Percentiles rank a stretch among this genome's conserved stretches.
These are phyloP conservation scores for Aspergillus novofumigatus DNA, from an alignment of 2,329 filamentous ascomycete species.

Conservation along the genomic window DNA sequence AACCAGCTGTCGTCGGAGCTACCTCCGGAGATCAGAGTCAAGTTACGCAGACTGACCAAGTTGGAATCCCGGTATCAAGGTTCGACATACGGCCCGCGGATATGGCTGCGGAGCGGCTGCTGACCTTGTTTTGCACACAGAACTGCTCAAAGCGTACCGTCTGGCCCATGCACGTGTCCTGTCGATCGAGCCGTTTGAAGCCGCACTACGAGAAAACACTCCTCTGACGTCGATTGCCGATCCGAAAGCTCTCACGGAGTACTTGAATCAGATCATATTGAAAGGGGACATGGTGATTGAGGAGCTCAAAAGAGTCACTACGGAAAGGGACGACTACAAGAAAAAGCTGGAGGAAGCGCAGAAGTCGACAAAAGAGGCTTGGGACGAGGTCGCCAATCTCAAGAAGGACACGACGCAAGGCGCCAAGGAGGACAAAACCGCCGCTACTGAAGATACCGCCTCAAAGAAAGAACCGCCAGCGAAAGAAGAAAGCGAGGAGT, in stretches of 20 bases:
- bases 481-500: conserved; percentile 57
- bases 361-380: conserved; percentile 57
- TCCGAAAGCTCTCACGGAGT: conserved; percentile 78
- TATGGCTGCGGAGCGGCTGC: background rate
- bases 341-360: conserved; percentile 69
- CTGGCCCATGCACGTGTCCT: conserved; percentile 83
- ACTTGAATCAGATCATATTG: conserved; percentile 77
- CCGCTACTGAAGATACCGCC: conserved; percentile 1
- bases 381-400: conserved; percentile 60
- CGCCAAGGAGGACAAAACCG: background rate
- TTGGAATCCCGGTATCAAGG: conserved; percentile 83
- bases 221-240: conserved; percentile 85
- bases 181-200: conserved; percentile 90
- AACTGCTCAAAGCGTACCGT: conserved; percentile 85
- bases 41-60: conserved; percentile 82
- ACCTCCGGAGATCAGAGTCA: conserved; percentile 68
- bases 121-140: conserved; percentile 43
- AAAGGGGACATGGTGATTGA: conserved; percentile 92
- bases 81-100: conserved; percentile 34
- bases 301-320: conserved; percentile 80
- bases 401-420: conserved; percentile 37
- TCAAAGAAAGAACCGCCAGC: conserved; percentile 11
- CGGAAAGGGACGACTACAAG: conserved; percentile 75
- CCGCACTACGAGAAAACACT: conserved; percentile 84
- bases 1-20: conserved; percentile 50